Conservation (phyloP, 1,284 basidiomycete genomes). For the Gomphus bonarii region DNA sequence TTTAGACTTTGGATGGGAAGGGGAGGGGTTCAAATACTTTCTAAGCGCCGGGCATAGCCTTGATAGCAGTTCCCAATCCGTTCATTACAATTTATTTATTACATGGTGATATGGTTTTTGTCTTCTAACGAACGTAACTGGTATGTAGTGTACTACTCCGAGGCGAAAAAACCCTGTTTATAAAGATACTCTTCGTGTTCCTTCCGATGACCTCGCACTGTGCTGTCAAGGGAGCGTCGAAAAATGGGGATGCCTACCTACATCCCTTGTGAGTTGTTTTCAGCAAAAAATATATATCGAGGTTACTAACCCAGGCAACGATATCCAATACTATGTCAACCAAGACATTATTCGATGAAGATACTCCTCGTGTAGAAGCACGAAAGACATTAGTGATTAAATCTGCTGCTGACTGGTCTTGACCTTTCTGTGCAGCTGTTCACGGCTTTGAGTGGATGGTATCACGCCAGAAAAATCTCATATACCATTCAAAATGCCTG, state of each 20-base stretch:
- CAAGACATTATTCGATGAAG: conserved; percentile 53
- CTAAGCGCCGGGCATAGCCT: not conserved
- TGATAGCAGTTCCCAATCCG: not conserved
- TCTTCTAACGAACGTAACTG: not conserved
- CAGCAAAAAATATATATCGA: not conserved
- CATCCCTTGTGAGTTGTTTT: not conserved
- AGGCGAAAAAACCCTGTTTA: conserved; percentile 15
- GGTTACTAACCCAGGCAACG: conserved; percentile 31
- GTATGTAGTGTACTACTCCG: not conserved
- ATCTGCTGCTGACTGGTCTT: conserved; percentile 73
- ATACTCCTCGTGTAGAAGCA: conserved; percentile 54
- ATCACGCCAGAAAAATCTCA: conserved; percentile 3
- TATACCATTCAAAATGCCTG: conserved; percentile 52
- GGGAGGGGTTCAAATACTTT: not conserved
- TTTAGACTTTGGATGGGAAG: not conserved
- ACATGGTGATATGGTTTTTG: not conserved
- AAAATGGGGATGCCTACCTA: conserved; percentile 45
- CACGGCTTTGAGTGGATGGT: not conserved
- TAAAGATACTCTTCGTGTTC: conserved; percentile 39
- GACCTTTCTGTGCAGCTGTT: conserved; percentile 58
- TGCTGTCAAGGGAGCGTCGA: conserved; percentile 39
- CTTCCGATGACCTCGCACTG: conserved; percentile 31
- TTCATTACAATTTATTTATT: not conserved
- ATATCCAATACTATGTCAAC: conserved; percentile 40
- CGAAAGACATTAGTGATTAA: conserved; percentile 62